Evolutionary conservation across 345 rosid species (phyloP), one percentile per base, ranked within the genome.

Genomic region (Citrus trifoliata): DNA sequence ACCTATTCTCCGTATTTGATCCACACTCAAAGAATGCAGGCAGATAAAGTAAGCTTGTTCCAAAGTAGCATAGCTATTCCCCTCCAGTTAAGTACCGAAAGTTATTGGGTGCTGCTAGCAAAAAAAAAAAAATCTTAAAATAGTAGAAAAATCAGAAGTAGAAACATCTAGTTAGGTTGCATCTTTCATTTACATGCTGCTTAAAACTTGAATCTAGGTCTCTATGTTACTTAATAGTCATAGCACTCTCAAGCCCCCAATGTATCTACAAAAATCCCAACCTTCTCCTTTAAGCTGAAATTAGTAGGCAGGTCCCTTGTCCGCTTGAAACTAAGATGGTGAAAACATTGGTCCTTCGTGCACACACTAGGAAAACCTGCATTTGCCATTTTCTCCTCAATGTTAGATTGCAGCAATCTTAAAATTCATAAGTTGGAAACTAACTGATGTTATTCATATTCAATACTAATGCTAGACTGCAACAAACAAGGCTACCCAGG

Each of bases 291-390:
- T 51, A 4, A 22, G 78, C 60, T 77, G 37, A 13, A 68, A 38
- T 51, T 19, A 64, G 2, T 22, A 67, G 56, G 37, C 33, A 72
- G 25, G 56, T 28, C 12, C 59, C 13, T 16, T 59, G 63, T 55
- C 28, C 42, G 48, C 6, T 10, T 28, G 55, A 73, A 24, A 60
- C 27, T 38, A 28, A 25, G 24, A n/a, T 19, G 28, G 62, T 27
- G 56, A 7, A 59, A 60, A 3, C 38, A 27, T 55, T 78, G 37
- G 21, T 71, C 18, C 76, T 72, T 28, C 64, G 66, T 70, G 22
- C 70, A 58, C 24, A 28, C 12, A 33, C 62, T 37, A 27, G 72
- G 62, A 73, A 73, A n/a, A 27, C 76, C 86, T 71, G 80, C 59
- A 53, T 28, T 14, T 12, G 51, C 76, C n/a, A 67, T 74, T 60